Conservation (phyloP, 208 protist species). For the Lotmaria passim region DNA sequence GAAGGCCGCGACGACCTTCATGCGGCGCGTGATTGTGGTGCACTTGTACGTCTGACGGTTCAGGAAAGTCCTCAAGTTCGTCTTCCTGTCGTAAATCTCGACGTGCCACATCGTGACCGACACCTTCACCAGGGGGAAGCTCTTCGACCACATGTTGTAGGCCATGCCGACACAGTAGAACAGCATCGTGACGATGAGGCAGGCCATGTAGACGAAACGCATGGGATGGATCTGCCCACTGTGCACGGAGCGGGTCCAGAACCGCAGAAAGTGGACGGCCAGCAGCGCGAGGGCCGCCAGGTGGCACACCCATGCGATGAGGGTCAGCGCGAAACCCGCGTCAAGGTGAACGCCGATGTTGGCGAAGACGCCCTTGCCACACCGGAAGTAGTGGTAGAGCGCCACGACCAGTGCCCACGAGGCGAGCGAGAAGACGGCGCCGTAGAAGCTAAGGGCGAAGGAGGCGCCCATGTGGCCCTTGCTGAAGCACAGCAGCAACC, state of each 20-base stretch:
- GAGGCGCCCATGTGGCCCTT: conserved; percentile 51
- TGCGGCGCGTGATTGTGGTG: conserved; percentile 44
- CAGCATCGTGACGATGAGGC: conserved; percentile 37
- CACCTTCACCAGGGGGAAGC: conserved; percentile 38
- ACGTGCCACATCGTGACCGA: conserved; percentile 57
- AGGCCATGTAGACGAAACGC: conserved; percentile 48
- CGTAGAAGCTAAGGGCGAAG: conserved; percentile 50
- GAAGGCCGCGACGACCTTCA: conserved; percentile 55
- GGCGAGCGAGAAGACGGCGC: conserved; percentile 40
- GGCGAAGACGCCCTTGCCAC: conserved; percentile 40
- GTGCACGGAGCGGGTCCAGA: conserved; percentile 49
- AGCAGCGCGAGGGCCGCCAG: conserved; percentile 39
- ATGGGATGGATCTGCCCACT: conserved; percentile 32
- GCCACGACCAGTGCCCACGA: conserved; percentile 48
- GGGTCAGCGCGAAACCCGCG: conserved; percentile 48
- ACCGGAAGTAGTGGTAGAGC: conserved; percentile 49
- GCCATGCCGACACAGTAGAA: conserved; percentile 53
- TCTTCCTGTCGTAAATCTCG: conserved; percentile 45
- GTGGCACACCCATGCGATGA: conserved; percentile 41
- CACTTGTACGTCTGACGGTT: conserved; percentile 48
- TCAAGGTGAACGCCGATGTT: conserved; percentile 47
- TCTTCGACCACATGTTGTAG: conserved; percentile 39
- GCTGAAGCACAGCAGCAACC: conserved; percentile 34
- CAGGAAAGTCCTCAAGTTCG: conserved; percentile 43
- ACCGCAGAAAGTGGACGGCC: conserved; percentile 37